Conservation (phyloP, 106 monocot genomes). For the Acorus calamus region DNA sequence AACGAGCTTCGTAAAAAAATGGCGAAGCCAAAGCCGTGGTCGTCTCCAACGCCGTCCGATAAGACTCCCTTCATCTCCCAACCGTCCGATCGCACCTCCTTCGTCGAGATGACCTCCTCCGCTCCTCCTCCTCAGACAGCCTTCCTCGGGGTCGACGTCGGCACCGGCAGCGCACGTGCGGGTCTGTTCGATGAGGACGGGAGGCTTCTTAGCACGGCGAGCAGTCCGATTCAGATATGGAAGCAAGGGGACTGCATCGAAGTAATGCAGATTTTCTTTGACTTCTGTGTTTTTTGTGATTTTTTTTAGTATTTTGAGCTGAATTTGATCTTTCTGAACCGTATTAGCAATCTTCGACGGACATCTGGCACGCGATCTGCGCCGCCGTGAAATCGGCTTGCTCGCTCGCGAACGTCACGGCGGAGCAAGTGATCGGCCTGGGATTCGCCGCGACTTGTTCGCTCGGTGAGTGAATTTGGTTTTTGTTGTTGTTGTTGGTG, state of each 20-base stretch:
- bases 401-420: slow-evolving; percentile 32
- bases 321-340: slow-evolving; percentile 6
- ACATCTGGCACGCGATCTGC: slow-evolving; percentile 94
- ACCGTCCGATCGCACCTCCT: slow-evolving; percentile 4
- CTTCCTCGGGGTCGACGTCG: slow-evolving; percentile 96
- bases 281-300: background rate
- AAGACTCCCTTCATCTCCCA: background rate
- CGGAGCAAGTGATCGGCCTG: slow-evolving; percentile 59
- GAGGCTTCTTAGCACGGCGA: slow-evolving; percentile 62
- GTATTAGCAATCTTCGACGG: slow-evolving; percentile 95
- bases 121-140: slow-evolving; percentile 13
- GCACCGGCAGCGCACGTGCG: slow-evolving; percentile 96
- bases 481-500: background rate
- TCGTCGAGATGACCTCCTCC: slow-evolving; percentile 24
- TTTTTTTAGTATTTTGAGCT: background rate
- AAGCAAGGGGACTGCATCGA: slow-evolving; percentile 77
- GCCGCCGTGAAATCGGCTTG: slow-evolving; percentile 80
- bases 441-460: slow-evolving; percentile 98
- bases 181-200: slow-evolving; percentile 70
- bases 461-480: slow-evolving; percentile 46
- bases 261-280: slow-evolving; percentile 23
- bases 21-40: too few species aligned
- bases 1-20: too few species aligned
- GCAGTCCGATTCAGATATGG: slow-evolving; percentile 99
- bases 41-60: too few species aligned